phyloP scores from a whole-genome alignment of 768 basidiomycete genomes.

The Pulveroboletus ravenelii region DNA sequence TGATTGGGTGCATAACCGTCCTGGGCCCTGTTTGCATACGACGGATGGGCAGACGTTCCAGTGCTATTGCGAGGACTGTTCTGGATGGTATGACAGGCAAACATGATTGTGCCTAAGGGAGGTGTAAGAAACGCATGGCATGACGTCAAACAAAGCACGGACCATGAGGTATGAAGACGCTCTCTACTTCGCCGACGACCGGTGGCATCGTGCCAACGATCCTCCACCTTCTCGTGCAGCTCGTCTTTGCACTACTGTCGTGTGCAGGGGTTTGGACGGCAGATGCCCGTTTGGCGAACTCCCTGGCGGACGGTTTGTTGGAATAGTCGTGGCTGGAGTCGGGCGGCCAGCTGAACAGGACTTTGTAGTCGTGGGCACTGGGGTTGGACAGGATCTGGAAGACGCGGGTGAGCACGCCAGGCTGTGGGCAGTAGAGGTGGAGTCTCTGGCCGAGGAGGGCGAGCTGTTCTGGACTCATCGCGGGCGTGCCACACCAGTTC shows the following conservation, averaged over 20 bases:
- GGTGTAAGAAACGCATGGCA: constrained; percentile 27
- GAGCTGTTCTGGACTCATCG: constrained; percentile 53
- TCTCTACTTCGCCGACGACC: constrained; percentile 66
- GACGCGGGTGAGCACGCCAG: constrained; percentile 52
- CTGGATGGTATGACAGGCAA: constrained; percentile 37
- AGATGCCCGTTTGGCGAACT: constrained; percentile 57
- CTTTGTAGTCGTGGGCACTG: constrained; percentile 42
- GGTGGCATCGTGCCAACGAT: constrained; percentile 62
- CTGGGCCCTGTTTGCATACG: constrained; percentile 24
- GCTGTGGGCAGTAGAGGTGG: constrained; percentile 48
- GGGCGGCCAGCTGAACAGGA: constrained; percentile 76
- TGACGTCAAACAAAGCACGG: constrained; percentile 37
- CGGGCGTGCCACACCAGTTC: constrained; percentile 84
- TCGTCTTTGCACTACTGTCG: constrained; percentile 73
- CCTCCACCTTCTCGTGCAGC: constrained; percentile 81
- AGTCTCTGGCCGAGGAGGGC: constrained; percentile 57
- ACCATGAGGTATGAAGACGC: constrained; percentile 91
- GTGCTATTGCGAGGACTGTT: constrained; percentile 18
- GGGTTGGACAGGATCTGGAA: constrained; percentile 74
- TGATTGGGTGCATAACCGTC: constrained; percentile 25
- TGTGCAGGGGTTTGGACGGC: constrained; percentile 53
- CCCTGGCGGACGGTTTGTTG: constrained; percentile 39
- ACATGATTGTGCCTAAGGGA: constrained; percentile 34
- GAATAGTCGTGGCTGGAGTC: constrained; percentile 42
- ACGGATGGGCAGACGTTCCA: constrained; percentile 18